Evolutionary conservation across 1,284 basidiomycete genomes (phyloP).

Genomic region (Ceratobasidium sp.): DNA sequence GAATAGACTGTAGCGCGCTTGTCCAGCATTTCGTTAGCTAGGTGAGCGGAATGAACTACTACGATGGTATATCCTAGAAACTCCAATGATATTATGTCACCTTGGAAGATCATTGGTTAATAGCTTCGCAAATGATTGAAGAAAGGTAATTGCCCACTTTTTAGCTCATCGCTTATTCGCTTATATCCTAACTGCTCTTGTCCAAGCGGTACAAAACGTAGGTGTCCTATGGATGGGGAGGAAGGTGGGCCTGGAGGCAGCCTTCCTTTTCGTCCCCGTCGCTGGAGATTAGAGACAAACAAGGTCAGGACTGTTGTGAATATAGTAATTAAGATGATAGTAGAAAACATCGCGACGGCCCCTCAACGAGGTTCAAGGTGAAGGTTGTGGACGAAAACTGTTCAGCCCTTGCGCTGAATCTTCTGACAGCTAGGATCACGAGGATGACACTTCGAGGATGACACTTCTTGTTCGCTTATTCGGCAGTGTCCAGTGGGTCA

Average conservation of each 20-base stretch:
- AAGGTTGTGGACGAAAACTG: too few species aligned
- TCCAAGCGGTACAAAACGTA: conserved; percentile 41
- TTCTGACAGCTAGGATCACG: too few species aligned
- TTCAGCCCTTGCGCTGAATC: too few species aligned
- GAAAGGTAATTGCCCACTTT: neutral
- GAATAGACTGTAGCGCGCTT: conserved; percentile 48
- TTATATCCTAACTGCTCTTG: conserved; percentile 28
- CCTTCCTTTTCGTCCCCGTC: too few species aligned
- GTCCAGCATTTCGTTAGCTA: conserved; percentile 48
- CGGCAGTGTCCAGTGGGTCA: too few species aligned
- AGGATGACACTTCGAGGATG: too few species aligned
- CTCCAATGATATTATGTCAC: conserved; percentile 26
- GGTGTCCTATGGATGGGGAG: conserved; percentile 28
- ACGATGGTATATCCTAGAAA: conserved; percentile 44
- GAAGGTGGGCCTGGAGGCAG: conserved; percentile 37
- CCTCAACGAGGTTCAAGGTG: too few species aligned
- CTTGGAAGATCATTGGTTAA: neutral
- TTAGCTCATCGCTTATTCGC: neutral
- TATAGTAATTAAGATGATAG: neutral
- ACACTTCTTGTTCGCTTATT: too few species aligned
- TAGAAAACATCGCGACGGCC: too few species aligned
- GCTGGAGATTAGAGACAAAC: too few species aligned
- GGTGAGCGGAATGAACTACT: conserved; percentile 46
- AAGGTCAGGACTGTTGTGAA: neutral
- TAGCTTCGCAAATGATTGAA: neutral